A percentile compares a stretch with the other conserved stretches of the same genome.
phyloP scores from a whole-genome alignment of 352 stramenopile genomes.

The Globisporangium irregulare region DNA sequence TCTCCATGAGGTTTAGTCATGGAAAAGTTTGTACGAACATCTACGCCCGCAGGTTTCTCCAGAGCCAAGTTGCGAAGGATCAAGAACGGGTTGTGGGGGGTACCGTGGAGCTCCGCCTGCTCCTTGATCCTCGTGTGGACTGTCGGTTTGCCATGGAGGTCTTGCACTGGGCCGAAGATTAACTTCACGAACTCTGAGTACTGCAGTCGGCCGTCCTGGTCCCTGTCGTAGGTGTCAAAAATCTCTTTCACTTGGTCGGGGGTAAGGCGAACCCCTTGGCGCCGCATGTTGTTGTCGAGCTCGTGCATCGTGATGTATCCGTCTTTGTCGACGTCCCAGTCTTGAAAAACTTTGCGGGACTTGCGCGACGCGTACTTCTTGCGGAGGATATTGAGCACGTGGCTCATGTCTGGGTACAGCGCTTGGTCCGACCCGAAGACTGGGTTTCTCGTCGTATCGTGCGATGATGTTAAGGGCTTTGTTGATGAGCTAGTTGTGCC shows the following conservation, averaged over 20 bases:
- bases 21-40: neutral
- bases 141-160: slow-evolving; percentile 16
- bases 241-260: slow-evolving; percentile 37
- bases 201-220: slow-evolving; percentile 37
- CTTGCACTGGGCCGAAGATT: slow-evolving; percentile 30
- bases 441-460: neutral
- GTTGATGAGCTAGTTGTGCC: neutral
- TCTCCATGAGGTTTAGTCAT: neutral
- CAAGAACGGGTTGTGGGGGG: slow-evolving; percentile 25
- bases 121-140: slow-evolving; percentile 6
- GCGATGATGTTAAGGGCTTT: neutral
- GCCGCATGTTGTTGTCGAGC: slow-evolving; percentile 41
- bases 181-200: slow-evolving; percentile 51
- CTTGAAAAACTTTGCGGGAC: slow-evolving; percentile 47
- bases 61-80: slow-evolving; percentile 32
- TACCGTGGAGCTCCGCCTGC: slow-evolving; percentile 8
- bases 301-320: slow-evolving; percentile 42
- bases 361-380: slow-evolving; percentile 44
- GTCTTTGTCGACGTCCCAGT: slow-evolving; percentile 62
- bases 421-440: neutral
- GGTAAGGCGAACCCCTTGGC: slow-evolving; percentile 36
- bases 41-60: slow-evolving; percentile 8
- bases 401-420: slow-evolving; percentile 30
- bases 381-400: slow-evolving; percentile 40
- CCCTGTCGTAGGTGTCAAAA: slow-evolving; percentile 34